Base-by-base conservation (phyloP, 495 filamentous ascomycete genomes). In the Neurospora sp. region DNA sequence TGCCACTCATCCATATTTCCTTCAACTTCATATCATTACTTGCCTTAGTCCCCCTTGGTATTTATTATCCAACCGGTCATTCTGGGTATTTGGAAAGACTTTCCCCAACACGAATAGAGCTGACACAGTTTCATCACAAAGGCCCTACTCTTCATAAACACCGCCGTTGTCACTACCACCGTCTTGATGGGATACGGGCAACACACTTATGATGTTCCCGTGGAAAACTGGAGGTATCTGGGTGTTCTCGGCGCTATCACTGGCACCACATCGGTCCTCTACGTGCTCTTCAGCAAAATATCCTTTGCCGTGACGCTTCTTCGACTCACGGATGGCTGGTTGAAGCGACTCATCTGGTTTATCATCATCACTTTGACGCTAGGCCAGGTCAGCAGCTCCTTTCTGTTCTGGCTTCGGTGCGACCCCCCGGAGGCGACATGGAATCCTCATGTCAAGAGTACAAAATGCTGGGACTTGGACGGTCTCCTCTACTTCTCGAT, bases 271-370 rank as follows among this genome's bases (percentile, higher is more conserved):
- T 74, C 76, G 4, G 74, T 79, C 10, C 73, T 79, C 6, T 46
- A 77, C 10, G 77, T 75, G 1, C 39, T 69, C 16, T 75, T 72
- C 72, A 77, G 75, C 69, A 79, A 79, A 31, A 75, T 77, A 10
- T 77, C 76, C 18, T 79, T 79, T 41, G 78, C 73, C 39, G 62
- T 79, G 44, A 79, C 78, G n/a, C 59, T 79, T 38, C 48, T 78
- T 20, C 69, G 78, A 5, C 62, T 79, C 18, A 42, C 69, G 14
- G 70, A 75, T 54, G 73, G 72, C 39, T 77, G 77, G 78, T 42
- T 77, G 16, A 72, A 54, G 69, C 11, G 4, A 11, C 5, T 75
- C 31, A 71, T 79, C 37, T 78, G 75, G 73, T 73, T 77, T 39
- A 71, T 79, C 66, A 78, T 79, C 38, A 39, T 76, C 12, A 77